Conservation (phyloP, 805 yeast species). For the Sungouiella thailandica region DNA sequence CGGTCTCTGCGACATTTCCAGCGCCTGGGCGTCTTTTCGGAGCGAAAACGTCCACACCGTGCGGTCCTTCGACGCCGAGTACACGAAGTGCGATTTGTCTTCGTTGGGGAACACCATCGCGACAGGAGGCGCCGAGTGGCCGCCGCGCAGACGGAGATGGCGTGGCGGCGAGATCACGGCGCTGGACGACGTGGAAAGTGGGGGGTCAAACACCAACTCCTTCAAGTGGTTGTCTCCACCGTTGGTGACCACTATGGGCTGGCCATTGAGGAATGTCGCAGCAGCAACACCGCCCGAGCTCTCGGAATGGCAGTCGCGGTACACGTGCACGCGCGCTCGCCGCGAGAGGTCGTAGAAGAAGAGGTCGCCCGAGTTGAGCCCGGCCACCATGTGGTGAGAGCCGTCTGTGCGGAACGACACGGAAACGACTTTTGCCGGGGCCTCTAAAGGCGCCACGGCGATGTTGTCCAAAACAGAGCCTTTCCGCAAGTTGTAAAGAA, state of each 20-base stretch:
- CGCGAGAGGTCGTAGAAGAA: slow-evolving; percentile 78
- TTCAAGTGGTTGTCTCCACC: slow-evolving; percentile 89
- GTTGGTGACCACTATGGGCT: slow-evolving; percentile 80
- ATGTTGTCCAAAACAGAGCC: slow-evolving; percentile 51
- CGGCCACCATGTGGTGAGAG: slow-evolving; percentile 73
- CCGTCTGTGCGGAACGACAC: slow-evolving; percentile 92
- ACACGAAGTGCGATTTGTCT: slow-evolving; percentile 69
- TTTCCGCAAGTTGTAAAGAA: slow-evolving; percentile 62
- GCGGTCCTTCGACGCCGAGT: slow-evolving; percentile 82
- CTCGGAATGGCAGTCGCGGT: slow-evolving; percentile 70
- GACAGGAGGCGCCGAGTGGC: slow-evolving; percentile 91
- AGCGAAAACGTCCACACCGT: slow-evolving; percentile 89
- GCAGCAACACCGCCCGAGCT: slow-evolving; percentile 71
- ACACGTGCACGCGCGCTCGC: slow-evolving; percentile 67
- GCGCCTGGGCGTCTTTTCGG: slow-evolving; percentile 94
- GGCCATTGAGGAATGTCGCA: slow-evolving; percentile 79
- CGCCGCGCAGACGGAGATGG: slow-evolving; percentile 88
- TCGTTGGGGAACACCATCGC: slow-evolving; percentile 71
- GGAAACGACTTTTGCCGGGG: slow-evolving; percentile 45
- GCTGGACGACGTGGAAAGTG: slow-evolving; percentile 58
- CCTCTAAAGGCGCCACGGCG: slow-evolving; percentile 37
- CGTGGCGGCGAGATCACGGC: slow-evolving; percentile 85
- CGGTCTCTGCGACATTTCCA: slow-evolving; percentile 79
- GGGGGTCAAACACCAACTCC: slow-evolving; percentile 92
- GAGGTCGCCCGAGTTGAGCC: slow-evolving; percentile 75